Conservation (phyloP, 352 stramenopile genomes). For the Globisporangium radiosum region DNA sequence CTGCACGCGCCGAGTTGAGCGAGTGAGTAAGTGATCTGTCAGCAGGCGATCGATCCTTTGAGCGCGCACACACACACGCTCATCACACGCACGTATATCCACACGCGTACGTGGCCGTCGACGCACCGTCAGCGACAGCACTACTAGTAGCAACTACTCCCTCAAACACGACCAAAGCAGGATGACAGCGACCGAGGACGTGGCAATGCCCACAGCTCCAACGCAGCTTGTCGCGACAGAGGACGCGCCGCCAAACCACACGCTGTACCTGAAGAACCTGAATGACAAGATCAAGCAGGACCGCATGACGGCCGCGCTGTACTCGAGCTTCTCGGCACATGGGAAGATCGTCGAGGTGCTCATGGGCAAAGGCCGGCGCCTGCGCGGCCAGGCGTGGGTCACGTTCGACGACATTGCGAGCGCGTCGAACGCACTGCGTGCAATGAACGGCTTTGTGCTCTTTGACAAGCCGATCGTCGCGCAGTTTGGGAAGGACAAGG, state of each 20-base stretch:
- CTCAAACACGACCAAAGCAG: too few relatives aligned
- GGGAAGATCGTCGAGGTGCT: constrained; percentile 91
- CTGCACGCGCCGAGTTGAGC: too few relatives aligned
- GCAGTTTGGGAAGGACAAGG: constrained; percentile 80
- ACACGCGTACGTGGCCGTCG: too few relatives aligned
- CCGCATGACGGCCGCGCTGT: constrained; percentile 86
- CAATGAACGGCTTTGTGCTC: constrained; percentile 81
- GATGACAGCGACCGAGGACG: neutral
- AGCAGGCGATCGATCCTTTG: too few relatives aligned
- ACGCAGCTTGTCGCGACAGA: constrained; percentile 18
- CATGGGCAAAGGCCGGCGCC: constrained; percentile 69
- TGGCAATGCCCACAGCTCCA: neutral
- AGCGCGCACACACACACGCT: too few relatives aligned
- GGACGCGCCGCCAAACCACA: constrained; percentile 84
- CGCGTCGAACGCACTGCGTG: constrained; percentile 83
- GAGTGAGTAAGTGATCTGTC: too few relatives aligned
- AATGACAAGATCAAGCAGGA: constrained; percentile 94
- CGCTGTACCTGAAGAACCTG: constrained; percentile 92
- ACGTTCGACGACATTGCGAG: constrained; percentile 88
- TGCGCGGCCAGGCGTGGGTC: constrained; percentile 90
- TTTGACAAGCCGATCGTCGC: constrained; percentile 87
- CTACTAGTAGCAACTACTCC: too few relatives aligned
- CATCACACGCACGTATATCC: too few relatives aligned
- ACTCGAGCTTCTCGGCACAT: constrained; percentile 88
- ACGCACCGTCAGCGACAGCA: too few relatives aligned